phyloP scores from a whole-genome alignment of 2,329 filamentous ascomycete genomes.

The Talaromyces sp. region DNA sequence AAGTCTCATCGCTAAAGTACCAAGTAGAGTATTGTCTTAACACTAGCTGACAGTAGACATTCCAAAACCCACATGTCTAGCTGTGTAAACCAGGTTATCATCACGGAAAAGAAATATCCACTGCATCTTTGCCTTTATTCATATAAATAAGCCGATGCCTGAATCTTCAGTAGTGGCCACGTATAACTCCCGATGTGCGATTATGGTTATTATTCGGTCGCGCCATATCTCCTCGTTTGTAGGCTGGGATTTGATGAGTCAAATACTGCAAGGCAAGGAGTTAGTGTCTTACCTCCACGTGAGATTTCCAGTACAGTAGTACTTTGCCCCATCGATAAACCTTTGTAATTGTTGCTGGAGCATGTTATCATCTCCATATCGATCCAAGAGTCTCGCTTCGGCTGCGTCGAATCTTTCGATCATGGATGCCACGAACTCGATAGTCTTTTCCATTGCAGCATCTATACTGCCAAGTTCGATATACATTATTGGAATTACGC shows the following conservation, averaged over 20 bases:
- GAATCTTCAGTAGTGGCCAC: neutral
- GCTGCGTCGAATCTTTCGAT: neutral
- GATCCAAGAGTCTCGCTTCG: neutral
- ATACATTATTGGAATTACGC: conserved; percentile 3
- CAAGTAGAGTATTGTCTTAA: neutral
- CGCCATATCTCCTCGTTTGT: neutral
- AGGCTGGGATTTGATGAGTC: neutral
- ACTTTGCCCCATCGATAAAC: neutral
- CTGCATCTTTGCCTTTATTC: neutral
- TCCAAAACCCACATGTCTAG: neutral
- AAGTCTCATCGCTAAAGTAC: no score
- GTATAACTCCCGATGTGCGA: neutral
- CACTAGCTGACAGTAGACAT: neutral
- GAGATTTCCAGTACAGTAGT: conserved; percentile 6
- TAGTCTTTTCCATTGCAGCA: conserved; percentile 1
- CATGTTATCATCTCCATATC: neutral
- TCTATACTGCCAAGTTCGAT: neutral
- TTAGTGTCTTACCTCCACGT: conserved; percentile 1
- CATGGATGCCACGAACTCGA: neutral
- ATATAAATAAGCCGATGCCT: neutral
- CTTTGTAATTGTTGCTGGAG: neutral
- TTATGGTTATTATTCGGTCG: neutral
- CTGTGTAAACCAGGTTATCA: neutral
- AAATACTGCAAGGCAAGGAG: neutral
- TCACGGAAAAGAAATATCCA: no score